Evolutionary conservation across 2,329 filamentous ascomycete species (phyloP).

Genomic region (Aureobasidium sp.): DNA sequence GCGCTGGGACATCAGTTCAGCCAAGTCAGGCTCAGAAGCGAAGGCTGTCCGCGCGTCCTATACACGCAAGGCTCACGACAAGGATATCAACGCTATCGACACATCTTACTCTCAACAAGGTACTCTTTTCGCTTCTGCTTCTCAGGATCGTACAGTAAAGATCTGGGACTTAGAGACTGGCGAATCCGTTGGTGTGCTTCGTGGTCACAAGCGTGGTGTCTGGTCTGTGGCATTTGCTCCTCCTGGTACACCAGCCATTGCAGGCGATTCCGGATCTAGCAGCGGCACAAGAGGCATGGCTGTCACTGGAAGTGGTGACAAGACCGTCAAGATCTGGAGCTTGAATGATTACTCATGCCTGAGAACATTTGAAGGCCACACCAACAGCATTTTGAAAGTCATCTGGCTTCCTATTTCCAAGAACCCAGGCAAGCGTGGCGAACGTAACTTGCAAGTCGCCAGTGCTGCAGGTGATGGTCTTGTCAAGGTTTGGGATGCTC

Average conservation of each 20-base stretch:
- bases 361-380: constrained; percentile 91
- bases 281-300: constrained; percentile 71
- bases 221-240: constrained; percentile 94
- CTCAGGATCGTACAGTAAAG: constrained; percentile 93
- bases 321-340: constrained; percentile 93
- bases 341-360: constrained; percentile 87
- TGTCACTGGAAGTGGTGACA: constrained; percentile 88
- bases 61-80: constrained; percentile 94
- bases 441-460: constrained; percentile 62
- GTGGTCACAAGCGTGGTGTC: constrained; percentile 88
- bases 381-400: constrained; percentile 90
- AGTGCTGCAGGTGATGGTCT: constrained; percentile 90
- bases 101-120: constrained; percentile 57
- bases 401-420: constrained; percentile 64
- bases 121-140: constrained; percentile 88
- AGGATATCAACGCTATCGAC: constrained; percentile 95
- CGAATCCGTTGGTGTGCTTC: constrained; percentile 81
- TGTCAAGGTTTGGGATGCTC: constrained; percentile 92
- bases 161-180: constrained; percentile 90
- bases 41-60: constrained; percentile 62
- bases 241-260: constrained; percentile 64
- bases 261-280: constrained; percentile 55
- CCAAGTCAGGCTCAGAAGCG: constrained; percentile 40
- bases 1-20: constrained; percentile 67
- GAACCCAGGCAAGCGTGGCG: constrained; percentile 34